Base-by-base conservation (phyloP, 2,329 filamentous ascomycete species). In the Phaeosphaeriaceae sp. region DNA sequence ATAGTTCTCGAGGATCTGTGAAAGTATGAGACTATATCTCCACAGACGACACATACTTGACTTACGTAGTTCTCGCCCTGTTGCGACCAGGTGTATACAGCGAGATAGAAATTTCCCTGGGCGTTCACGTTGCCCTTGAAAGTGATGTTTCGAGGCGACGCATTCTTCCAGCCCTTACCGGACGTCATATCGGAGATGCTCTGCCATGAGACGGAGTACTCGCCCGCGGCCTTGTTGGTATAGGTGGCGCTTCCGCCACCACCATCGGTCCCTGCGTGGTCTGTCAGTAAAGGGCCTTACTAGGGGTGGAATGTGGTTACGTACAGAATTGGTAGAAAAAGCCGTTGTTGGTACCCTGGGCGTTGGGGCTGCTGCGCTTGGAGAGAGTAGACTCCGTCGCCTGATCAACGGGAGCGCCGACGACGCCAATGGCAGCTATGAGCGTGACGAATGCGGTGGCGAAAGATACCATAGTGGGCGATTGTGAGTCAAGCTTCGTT, bases 151-250 rank as follows among this genome's bases (percentile, higher is more conserved):
- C 44, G 11, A 25, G 44, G 44, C 21, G 21, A 10, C 1, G 44
- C 44, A 15, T 20, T 20, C 44, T 47, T 24, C 44, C 44, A 47
- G 44, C 44, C 44, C 21, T 47, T 47, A 21, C 44, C 44, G 17
- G 44, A 47, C 15, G 44, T 47, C 44, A 47, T 47, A 21, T 47
- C 44, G 44, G 44, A 47, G 44, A 47, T 47, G 20, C 21, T 9
- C 17, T 24, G 20, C 44, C 44, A 47, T 25, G 44, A 15, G 15
- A 47, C 44, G 4, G 44, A 47, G 10, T 47, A 47, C 21, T 7
- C 20, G 44, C 44, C 44, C 2, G 44, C 44, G 10, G 20, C 44
- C 17, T 47, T 47, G 44, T 47, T 47, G 2, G 44, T 25, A 21
- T 47, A 47, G 20, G 44, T 47, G 21, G 44, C 20, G 21, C 10